A percentile compares a stretch with the other conserved stretches of the same genome.
These are phyloP conservation scores for Lasiosphaeris hirsuta DNA, from an alignment of 495 filamentous ascomycete genomes.

Conservation along the genomic window DNA sequence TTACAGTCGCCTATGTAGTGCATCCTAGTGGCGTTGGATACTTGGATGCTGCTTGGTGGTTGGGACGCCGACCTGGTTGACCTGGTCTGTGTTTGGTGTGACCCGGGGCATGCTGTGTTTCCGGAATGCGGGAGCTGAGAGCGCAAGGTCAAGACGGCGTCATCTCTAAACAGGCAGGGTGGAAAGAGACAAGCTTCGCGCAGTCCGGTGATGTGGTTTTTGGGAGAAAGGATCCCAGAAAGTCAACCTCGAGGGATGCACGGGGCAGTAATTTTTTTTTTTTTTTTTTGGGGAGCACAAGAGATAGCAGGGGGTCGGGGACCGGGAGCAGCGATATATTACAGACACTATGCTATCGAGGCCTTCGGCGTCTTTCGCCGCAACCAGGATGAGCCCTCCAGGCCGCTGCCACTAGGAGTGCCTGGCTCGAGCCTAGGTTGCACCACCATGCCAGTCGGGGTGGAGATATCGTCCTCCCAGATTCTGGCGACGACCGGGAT, in stretches of 20 bases:
- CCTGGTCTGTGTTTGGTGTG: slow-evolving; percentile 1
- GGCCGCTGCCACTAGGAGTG: background rate
- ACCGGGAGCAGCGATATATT: slow-evolving; percentile 26
- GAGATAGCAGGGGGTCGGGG: slow-evolving; percentile 17
- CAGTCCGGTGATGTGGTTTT: background rate
- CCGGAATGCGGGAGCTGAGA: slow-evolving; percentile 13
- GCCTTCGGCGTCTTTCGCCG: slow-evolving; percentile 12
- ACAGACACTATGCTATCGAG: slow-evolving; percentile 12
- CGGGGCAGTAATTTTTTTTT: slow-evolving; percentile 22
- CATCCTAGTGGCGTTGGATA: slow-evolving; percentile 23
- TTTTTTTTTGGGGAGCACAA: slow-evolving; percentile 23
- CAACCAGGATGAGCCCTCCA: slow-evolving; percentile 8
- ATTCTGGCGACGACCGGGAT: background rate
- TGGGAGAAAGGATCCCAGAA: background rate
- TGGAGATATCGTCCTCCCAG: slow-evolving; percentile 6
- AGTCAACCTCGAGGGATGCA: background rate
- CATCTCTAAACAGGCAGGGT: background rate
- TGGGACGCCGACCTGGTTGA: slow-evolving; percentile 3
- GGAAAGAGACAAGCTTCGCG: slow-evolving; percentile 2
- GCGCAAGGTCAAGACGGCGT: background rate
- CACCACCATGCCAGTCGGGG: slow-evolving; percentile 2
- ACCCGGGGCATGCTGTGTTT: slow-evolving; percentile 10
- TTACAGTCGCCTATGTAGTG: slow-evolving; percentile 28
- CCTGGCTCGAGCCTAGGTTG: background rate
- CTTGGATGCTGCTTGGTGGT: slow-evolving; percentile 13